Evolutionary conservation across 2,329 filamentous ascomycete genomes (phyloP), one percentile per base, ranked within the genome.

Genomic region (Scortechinia acanthostroma): DNA sequence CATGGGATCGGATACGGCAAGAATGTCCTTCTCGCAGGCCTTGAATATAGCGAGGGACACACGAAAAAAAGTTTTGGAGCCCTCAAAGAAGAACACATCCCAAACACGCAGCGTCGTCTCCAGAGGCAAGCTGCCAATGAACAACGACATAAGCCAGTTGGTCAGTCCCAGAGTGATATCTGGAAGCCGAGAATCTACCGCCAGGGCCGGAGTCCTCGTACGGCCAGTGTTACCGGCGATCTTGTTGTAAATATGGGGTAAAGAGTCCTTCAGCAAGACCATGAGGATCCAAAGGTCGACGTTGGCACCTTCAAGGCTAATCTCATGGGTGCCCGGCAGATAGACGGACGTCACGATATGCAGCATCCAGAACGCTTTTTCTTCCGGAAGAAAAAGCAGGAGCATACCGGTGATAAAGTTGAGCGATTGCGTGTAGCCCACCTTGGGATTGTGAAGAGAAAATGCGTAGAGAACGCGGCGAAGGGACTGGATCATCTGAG

Each of bases 281-380:
- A 83, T 83, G 47, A 84, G 70, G 17, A 83, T 80, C 55, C 79
- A 80, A 51, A 84, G 78, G 58, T 84, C 80, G 49, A 82, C 76
- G 54, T 83, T 83, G 17, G 78, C 76, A n/a, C 75, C 75, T 59
- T 80, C 78, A 20, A 84, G 69, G 44, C 72, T 77, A 47, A 80
- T 69, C 48, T 79, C 77, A 52, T 84, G 80, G 0, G 79, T 83
- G 3, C 77, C 78, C 1, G 80, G 80, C 2, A 84, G 69, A 52
- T 80, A 79, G 16, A 69, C 63, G 5, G 75, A 72, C 2, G 79
- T 83, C 51, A 84, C 73, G 52, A 83, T 78, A 51, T 78, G 77
- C 42, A 84, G 65, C 61, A 84, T 73, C 60, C 79, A 73, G 51
- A 84, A 84, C 1, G 75, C 65, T 52, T 80, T 81, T 53, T 83